Evolutionary conservation across 768 basidiomycete species (phyloP), one percentile per base, ranked within the genome.

Genomic region (Mycena olivaceomarginata): DNA sequence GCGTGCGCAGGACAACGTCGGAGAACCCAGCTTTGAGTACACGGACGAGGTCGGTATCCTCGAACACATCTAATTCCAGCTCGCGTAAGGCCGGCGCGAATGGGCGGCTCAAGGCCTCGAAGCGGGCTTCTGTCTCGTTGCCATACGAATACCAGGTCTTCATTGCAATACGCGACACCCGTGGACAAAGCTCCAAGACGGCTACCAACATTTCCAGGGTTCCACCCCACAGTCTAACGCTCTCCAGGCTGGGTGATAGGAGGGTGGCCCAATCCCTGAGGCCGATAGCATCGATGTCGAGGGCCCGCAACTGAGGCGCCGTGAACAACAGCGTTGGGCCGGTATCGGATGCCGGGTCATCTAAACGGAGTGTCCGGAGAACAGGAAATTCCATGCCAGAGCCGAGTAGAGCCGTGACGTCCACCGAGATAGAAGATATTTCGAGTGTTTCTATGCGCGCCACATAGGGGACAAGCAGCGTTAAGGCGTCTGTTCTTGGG

Each of bases 401-500:
- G 9, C 39, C 5, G 20, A 74, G 66, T 0, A 74, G 59, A 41
- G 57, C 5, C 1, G 8, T 12, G 8, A 8, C 25, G 16, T 10
- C 22, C 16, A 25, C 18, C 10, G 1, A 0, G 2, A 12, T 0
- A 1, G 5, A 6, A 18, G 48, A 67, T 0, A 74, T 16, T 0
- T 67, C 40, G 1, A 74, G 65, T 4, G 65, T 67, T 60, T 74
- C 65, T 65, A 74, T 67, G 13, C 72, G 72, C 25, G 40, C 20
- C 6, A 41, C 65, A 16, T 39, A 51, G 0, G 64, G 65, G 4
- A 65, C 18, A 12, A 72, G 16, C 11, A 41, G 40, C 31, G 2
- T 20, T 43, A 60, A 31, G 5, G 56, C 31, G 5, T 31, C 4
- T 31, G 31, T 31, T 31, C 25, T 46, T 1, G 18, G 8, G 11